Percentiles rank a stretch among this genome's conserved stretches.
phyloP scores from a whole-genome alignment of 257 asterid species.

The Petrea volubilis region DNA sequence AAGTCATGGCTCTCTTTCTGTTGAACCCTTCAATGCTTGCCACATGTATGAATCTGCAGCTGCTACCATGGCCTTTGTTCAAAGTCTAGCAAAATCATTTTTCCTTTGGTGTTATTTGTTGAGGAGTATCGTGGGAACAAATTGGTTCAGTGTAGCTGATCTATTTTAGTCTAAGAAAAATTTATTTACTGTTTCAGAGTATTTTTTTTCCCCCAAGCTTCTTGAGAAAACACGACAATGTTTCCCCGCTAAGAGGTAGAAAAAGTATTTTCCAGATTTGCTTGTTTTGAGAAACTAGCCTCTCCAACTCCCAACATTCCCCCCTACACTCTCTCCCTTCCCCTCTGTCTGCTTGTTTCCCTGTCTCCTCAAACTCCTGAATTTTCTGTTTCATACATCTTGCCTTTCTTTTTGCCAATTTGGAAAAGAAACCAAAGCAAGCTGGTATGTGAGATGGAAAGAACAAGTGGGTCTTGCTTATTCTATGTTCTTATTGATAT shows the following conservation, averaged over 20 bases:
- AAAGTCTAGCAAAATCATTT: background rate
- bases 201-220: background rate
- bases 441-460: background rate
- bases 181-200: background rate
- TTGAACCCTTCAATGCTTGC: background rate
- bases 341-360: too few relatives aligned
- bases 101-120: background rate
- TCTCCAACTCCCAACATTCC: background rate
- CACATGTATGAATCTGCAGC: background rate
- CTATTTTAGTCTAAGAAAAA: background rate
- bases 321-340: background rate
- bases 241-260: background rate
- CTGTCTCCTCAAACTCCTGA: background rate
- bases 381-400: background rate
- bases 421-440: background rate
- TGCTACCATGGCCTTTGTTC: background rate
- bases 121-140: constrained; percentile 9
- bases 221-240: background rate
- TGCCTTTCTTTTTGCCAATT: background rate
- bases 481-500: background rate
- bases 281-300: background rate
- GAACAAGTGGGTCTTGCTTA: background rate
- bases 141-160: constrained; percentile 4
- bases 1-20: background rate
- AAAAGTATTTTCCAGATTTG: background rate